phyloP scores from a whole-genome alignment of 805 yeast genomes.

The Diddensiella santjacobensis region DNA sequence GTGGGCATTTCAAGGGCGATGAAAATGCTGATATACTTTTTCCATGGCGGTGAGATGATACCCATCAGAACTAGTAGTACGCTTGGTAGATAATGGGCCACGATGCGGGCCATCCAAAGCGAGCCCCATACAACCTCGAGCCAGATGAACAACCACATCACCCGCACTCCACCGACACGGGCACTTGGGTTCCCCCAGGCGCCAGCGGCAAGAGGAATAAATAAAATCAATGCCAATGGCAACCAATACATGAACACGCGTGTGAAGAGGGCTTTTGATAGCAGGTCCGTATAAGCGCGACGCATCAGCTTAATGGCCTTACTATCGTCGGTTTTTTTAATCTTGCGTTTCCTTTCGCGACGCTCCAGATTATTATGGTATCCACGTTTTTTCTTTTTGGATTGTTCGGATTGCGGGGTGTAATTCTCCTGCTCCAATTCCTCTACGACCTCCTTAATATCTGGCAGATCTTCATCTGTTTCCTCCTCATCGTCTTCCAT shows the following conservation, averaged over 20 bases:
- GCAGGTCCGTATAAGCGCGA: conserved; percentile 18
- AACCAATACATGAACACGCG: conserved; percentile 36
- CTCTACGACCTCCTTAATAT: conserved; percentile 14
- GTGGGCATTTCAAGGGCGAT: conserved; percentile 35
- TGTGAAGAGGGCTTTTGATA: conserved; percentile 27
- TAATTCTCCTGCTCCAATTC: conserved; percentile 20
- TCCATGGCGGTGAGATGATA: conserved; percentile 31
- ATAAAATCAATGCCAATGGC: conserved; percentile 36
- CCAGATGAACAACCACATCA: conserved; percentile 41
- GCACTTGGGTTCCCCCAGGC: conserved; percentile 34
- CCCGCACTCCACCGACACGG: conserved; percentile 32
- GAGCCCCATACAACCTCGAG: conserved; percentile 39
- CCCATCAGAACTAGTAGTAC: conserved; percentile 29
- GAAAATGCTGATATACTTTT: conserved; percentile 30
- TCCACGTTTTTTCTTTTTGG: conserved; percentile 13
- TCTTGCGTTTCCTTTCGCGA: conserved; percentile 1
- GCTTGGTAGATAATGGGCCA: conserved; percentile 35
- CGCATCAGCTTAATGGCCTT: conserved; percentile 14
- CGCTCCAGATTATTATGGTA: conserved; percentile 15
- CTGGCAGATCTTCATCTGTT: conserved; percentile 18
- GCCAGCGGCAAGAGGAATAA: conserved; percentile 38
- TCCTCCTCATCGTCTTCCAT: conserved; percentile 12
- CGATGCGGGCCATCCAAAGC: conserved; percentile 31
- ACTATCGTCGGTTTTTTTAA: not conserved
- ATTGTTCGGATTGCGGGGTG: conserved; percentile 8